Evolutionary conservation across 257 asterid genomes (phyloP).

Genomic region (Catharanthus roseus): DNA sequence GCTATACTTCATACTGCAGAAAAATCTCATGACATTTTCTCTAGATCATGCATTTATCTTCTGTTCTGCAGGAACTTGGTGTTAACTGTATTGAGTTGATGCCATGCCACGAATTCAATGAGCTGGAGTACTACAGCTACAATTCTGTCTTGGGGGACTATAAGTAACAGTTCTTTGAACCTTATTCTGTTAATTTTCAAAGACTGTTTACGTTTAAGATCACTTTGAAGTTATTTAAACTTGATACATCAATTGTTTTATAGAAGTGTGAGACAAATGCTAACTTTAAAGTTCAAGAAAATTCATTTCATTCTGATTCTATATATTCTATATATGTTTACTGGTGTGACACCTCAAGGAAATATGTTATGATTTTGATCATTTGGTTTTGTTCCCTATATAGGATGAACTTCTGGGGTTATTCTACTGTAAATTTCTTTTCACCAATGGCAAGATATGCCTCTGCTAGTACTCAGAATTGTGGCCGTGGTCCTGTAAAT

Average conservation of each 20-base stretch:
- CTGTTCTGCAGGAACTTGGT: conserved; percentile 78
- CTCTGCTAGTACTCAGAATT: conserved; percentile 48
- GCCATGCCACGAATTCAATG: conserved; percentile 99
- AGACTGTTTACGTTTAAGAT: neutral
- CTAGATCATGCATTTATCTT: neutral
- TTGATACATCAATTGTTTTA: neutral
- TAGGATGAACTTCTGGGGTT: conserved; percentile 99
- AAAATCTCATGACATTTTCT: neutral
- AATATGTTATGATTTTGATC: neutral
- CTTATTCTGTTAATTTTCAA: conserved; percentile 4
- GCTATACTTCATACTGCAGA: neutral
- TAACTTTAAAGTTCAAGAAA: neutral
- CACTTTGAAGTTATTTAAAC: neutral
- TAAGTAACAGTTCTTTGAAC: conserved; percentile 52
- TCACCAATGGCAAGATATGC: conserved; percentile 98
- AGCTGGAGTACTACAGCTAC: conserved; percentile 88
- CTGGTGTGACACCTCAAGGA: neutral
- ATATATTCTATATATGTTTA: neutral
- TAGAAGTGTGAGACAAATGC: neutral
- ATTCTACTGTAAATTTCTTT: conserved; percentile 86
- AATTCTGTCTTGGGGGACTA: conserved; percentile 84
- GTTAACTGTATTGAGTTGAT: conserved; percentile 96
- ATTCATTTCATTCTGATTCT: neutral
- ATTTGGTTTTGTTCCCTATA: conserved; percentile 14
- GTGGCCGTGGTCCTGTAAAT: conserved; percentile 66